Evolutionary conservation across 495 filamentous ascomycete species (phyloP).

Genomic region (Annulohypoxylon bovei): DNA sequence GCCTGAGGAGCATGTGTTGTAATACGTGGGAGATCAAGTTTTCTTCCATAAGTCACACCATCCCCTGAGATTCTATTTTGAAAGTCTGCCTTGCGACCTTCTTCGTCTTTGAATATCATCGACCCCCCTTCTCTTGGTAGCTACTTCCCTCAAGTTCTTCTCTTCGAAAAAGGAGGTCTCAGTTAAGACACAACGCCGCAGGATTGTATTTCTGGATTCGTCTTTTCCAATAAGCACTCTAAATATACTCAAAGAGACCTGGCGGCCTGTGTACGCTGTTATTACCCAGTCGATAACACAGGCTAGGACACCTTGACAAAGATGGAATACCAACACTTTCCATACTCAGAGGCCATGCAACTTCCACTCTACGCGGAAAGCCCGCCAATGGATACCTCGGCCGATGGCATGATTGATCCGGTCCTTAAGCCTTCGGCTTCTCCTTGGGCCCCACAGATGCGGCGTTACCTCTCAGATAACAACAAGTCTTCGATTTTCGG

Average conservation of each 20-base stretch:
- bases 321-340: slow-evolving; percentile 30
- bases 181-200: slow-evolving; percentile 12
- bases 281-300: not conserved
- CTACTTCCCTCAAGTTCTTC: slow-evolving; percentile 6
- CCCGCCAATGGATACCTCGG: slow-evolving; percentile 18
- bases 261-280: not conserved
- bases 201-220: slow-evolving; percentile 1
- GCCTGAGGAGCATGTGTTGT: slow-evolving; percentile 26
- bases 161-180: slow-evolving; percentile 23
- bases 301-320: slow-evolving; percentile 5
- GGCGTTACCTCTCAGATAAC: slow-evolving; percentile 45
- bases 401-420: slow-evolving; percentile 33
- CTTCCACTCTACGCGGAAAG: slow-evolving; percentile 20
- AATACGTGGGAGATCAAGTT: slow-evolving; percentile 29
- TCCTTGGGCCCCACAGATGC: slow-evolving; percentile 30
- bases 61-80: slow-evolving; percentile 14
- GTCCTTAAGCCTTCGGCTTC: slow-evolving; percentile 27
- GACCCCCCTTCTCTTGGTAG: slow-evolving; percentile 16
- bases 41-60: slow-evolving; percentile 26
- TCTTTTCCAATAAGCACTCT: not conserved
- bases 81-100: slow-evolving; percentile 18
- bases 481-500: slow-evolving; percentile 39
- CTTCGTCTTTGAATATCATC: slow-evolving; percentile 23
- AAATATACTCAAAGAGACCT: not conserved
- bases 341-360: slow-evolving; percentile 25